phyloP scores from a whole-genome alignment of 108 stramenopile genomes.

The Nitzschia sp. region DNA sequence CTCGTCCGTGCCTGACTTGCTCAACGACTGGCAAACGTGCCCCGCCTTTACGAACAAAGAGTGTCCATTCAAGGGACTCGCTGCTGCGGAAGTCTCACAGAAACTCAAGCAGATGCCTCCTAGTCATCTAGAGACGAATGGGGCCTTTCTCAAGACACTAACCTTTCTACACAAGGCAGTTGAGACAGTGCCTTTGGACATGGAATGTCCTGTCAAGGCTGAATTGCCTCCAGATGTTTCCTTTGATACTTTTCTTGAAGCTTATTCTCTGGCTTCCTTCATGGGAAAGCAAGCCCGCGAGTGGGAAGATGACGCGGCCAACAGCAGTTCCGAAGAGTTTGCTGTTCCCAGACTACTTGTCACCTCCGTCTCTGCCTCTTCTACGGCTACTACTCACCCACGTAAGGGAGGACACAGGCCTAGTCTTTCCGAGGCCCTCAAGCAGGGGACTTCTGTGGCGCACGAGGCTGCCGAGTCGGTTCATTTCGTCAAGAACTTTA shows the following conservation, averaged over 20 bases:
- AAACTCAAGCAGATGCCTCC: slow-evolving; percentile 57
- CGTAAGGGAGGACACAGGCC: not conserved
- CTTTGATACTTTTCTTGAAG: slow-evolving; percentile 56
- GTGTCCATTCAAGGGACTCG: slow-evolving; percentile 64
- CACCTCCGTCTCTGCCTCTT: not conserved
- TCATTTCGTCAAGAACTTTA: slow-evolving; percentile 86
- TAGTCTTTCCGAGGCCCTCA: slow-evolving; percentile 61
- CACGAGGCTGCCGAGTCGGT: slow-evolving; percentile 88
- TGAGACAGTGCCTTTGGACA: not conserved
- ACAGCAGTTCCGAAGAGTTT: slow-evolving; percentile 9
- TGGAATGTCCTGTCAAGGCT: slow-evolving; percentile 50
- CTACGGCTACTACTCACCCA: not conserved
- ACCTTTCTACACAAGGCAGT: slow-evolving; percentile 26
- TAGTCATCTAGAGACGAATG: slow-evolving; percentile 48
- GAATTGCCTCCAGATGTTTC: slow-evolving; percentile 29
- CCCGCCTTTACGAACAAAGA: slow-evolving; percentile 58
- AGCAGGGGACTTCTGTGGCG: slow-evolving; percentile 73
- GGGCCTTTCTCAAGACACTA: slow-evolving; percentile 45
- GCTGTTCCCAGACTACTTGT: too few species aligned
- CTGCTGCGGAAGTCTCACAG: slow-evolving; percentile 41
- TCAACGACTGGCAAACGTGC: slow-evolving; percentile 34
- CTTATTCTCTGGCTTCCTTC: slow-evolving; percentile 61
- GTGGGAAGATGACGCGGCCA: slow-evolving; percentile 12
- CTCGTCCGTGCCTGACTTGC: slow-evolving; percentile 9
- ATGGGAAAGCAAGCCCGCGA: slow-evolving; percentile 53